Conservation (phyloP, 305 asterid species). For the Solanum aculeatissimum region DNA sequence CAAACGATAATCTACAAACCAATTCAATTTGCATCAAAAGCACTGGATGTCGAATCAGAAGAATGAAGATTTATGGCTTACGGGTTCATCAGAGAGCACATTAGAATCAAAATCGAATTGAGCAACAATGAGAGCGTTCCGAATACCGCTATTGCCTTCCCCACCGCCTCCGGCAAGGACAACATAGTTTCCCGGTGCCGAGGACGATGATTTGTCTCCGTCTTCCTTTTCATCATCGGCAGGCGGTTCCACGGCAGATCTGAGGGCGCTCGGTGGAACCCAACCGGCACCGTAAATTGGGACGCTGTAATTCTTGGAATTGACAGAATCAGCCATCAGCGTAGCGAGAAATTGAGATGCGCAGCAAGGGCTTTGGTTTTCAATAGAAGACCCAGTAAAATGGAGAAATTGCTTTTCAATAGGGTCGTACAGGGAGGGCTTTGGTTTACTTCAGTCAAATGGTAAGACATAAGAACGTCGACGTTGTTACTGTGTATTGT, state of each 20-base stretch:
- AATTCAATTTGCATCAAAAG: neutral
- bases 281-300: constrained; percentile 90
- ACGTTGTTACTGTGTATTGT: too few relatives aligned
- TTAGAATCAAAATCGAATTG: constrained; percentile 36
- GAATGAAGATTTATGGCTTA: constrained; percentile 9
- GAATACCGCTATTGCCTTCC: constrained; percentile 84
- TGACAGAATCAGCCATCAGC: constrained; percentile 13
- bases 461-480: too few relatives aligned
- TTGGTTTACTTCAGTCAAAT: neutral
- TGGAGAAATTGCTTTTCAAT: too few relatives aligned
- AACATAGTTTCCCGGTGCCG: constrained; percentile 21
- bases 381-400: too few relatives aligned
- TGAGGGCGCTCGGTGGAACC: constrained; percentile 43
- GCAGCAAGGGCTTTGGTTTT: neutral
- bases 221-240: constrained; percentile 9
- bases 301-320: constrained; percentile 60
- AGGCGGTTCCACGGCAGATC: constrained; percentile 3
- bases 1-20: neutral
- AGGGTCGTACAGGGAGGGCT: neutral
- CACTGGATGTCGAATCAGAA: neutral
- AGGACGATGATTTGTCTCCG: constrained; percentile 19
- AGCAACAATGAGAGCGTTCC: constrained; percentile 59
- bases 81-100: constrained; percentile 75
- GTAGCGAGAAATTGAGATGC: neutral
- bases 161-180: constrained; percentile 95